A percentile compares a stretch with the other conserved stretches of the same genome.
Conservation (phyloP, 2,329 filamentous ascomycete genomes). For the Aotearoamyces nothofagi region DNA sequence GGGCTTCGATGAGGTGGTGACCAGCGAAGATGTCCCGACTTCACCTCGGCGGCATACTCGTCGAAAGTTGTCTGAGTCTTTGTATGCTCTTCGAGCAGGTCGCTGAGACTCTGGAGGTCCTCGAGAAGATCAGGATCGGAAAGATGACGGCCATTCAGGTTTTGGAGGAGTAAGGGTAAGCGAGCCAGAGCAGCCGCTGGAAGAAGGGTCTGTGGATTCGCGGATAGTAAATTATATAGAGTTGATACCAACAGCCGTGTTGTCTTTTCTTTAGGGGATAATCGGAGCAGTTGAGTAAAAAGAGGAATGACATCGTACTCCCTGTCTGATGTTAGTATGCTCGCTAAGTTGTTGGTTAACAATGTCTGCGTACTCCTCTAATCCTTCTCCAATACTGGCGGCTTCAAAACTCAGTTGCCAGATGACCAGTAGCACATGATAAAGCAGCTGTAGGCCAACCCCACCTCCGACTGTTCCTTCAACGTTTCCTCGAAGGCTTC, state of each 20-base stretch:
- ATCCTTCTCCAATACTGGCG: conserved; percentile 51
- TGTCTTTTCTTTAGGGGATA: conserved; percentile 96
- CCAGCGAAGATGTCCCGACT: conserved; percentile 57
- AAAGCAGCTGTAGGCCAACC: conserved; percentile 82
- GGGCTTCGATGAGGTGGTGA: conserved; percentile 59
- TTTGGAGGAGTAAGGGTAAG: conserved; percentile 53
- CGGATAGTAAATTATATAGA: conserved; percentile 66
- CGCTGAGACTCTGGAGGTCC: conserved; percentile 43
- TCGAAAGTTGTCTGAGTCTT: conserved; percentile 39
- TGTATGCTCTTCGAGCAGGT: conserved; percentile 50
- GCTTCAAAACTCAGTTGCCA: conserved; percentile 98
- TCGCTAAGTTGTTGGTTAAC: not conserved
- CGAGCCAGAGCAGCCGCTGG: conserved; percentile 77
- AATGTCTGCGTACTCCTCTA: conserved; percentile 59
- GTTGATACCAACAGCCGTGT: conserved; percentile 83
- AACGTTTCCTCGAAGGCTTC: conserved; percentile 39
- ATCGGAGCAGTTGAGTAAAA: conserved; percentile 79
- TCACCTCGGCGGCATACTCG: conserved; percentile 47
- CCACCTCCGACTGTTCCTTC: conserved; percentile 58
- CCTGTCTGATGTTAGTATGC: conserved; percentile 30
- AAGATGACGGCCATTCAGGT: conserved; percentile 44
- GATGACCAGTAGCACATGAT: conserved; percentile 82
- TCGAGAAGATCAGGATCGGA: conserved; percentile 49
- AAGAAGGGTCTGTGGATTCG: conserved; percentile 57
- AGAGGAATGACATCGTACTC: conserved; percentile 87